phyloP scores from a whole-genome alignment of 2,329 filamentous ascomycete genomes.

The Emergomyces orientalis region DNA sequence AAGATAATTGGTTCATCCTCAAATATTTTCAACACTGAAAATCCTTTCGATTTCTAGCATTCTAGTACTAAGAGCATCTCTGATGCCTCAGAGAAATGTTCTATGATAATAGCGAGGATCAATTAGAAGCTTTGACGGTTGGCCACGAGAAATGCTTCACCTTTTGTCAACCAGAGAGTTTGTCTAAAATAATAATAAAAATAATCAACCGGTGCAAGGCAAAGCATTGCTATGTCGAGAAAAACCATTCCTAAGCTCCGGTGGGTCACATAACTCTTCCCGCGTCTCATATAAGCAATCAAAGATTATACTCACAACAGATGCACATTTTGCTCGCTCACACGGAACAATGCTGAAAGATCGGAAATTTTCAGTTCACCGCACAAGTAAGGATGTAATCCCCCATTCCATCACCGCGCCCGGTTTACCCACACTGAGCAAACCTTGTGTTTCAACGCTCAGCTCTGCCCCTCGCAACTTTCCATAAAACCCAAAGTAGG shows the following conservation, averaged over 20 bases:
- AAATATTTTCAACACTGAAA: background rate
- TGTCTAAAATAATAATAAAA: background rate
- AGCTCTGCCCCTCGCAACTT: too few relatives aligned
- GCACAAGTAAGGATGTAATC: background rate
- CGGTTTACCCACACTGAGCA: background rate
- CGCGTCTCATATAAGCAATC: too few relatives aligned
- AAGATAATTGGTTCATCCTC: background rate
- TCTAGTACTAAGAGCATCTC: background rate
- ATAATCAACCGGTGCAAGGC: background rate
- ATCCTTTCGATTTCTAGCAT: background rate
- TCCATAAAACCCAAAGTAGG: too few relatives aligned
- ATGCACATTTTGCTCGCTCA: background rate
- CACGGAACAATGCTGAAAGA: background rate
- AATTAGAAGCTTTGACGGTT: too few relatives aligned
- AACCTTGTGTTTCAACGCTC: background rate
- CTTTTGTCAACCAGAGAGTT: background rate
- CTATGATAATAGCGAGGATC: background rate
- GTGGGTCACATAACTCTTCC: background rate
- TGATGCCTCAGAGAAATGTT: background rate
- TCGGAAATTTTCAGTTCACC: background rate
- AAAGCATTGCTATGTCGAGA: background rate
- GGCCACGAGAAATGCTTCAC: too few relatives aligned
- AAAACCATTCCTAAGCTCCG: background rate
- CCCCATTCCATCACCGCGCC: background rate
- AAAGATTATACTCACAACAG: too few relatives aligned